These are phyloP conservation scores for Solanum aculeatissimum DNA, from an alignment of 305 asterid species.

Conservation along the genomic window DNA sequence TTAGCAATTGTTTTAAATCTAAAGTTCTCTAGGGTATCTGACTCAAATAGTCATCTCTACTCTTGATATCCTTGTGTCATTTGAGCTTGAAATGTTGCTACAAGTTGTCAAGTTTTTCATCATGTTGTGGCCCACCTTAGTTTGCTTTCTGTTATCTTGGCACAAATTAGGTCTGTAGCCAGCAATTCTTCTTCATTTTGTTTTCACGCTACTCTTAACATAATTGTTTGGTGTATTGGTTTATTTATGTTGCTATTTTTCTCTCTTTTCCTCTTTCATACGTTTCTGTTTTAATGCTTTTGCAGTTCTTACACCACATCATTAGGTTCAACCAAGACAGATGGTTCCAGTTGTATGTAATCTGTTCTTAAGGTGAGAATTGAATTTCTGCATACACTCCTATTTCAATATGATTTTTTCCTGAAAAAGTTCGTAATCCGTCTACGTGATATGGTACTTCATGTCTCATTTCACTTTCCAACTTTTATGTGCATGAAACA, in stretches of 20 bases:
- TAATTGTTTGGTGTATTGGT: background rate
- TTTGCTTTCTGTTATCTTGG: background rate
- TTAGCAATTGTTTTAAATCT: background rate
- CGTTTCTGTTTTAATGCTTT: constrained; percentile 13
- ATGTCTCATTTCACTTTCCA: background rate
- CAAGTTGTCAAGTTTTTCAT: background rate
- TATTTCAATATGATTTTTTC: background rate
- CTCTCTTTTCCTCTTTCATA: background rate
- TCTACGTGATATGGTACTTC: background rate
- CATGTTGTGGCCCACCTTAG: background rate
- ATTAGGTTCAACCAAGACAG: constrained; percentile 40
- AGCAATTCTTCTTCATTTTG: background rate
- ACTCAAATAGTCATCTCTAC: background rate
- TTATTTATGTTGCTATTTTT: background rate
- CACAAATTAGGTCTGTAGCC: background rate
- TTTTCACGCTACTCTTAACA: background rate
- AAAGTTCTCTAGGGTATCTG: background rate
- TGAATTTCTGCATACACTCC: background rate
- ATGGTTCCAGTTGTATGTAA: constrained; percentile 43
- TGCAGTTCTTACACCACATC: constrained; percentile 80
- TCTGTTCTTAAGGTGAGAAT: constrained; percentile 3
- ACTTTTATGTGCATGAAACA: background rate
- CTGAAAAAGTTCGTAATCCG: background rate
- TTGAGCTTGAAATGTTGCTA: background rate
- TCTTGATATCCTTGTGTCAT: background rate